Evolutionary conservation across 1,139 yeast genomes (phyloP).

Genomic region (Hansenula lynferdii): DNA sequence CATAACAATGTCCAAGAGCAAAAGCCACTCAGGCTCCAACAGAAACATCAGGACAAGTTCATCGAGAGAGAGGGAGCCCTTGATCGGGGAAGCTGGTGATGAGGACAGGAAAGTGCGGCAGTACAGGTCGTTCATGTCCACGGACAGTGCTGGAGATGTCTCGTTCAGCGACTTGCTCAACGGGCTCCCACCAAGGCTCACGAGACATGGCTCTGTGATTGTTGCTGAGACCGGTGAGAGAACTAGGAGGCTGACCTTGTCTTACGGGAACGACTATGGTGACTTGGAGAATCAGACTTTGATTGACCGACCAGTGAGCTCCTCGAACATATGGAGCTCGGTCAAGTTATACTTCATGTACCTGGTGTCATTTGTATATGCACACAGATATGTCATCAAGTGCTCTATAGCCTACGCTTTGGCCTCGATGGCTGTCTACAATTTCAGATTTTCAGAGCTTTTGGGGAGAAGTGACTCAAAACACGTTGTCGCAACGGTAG

Average conservation of each 20-base stretch:
- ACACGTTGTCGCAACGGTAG: conserved; percentile 78
- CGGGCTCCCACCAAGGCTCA: conserved; percentile 15
- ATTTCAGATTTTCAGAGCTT: conserved; percentile 46
- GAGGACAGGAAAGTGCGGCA: conserved; percentile 4
- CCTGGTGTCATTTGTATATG: neutral
- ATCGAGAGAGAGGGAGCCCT: neutral
- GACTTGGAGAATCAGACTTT: conserved; percentile 15
- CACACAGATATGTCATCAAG: conserved; percentile 36
- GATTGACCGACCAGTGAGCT: neutral
- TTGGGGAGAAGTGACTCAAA: conserved; percentile 71
- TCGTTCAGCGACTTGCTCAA: conserved; percentile 9
- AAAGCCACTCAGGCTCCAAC: neutral
- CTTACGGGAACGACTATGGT: conserved; percentile 4
- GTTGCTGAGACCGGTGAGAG: conserved; percentile 31
- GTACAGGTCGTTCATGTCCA: conserved; percentile 18
- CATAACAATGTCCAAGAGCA: too few relatives aligned
- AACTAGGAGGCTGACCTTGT: conserved; percentile 9
- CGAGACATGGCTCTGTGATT: conserved; percentile 29
- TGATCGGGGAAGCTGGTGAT: neutral
- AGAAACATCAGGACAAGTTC: neutral
- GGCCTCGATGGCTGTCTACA: conserved; percentile 75
- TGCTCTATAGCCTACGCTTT: conserved; percentile 68
- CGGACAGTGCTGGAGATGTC: conserved; percentile 12
- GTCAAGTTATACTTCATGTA: too few relatives aligned
- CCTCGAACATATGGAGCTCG: neutral